A percentile compares a stretch with the other conserved stretches of the same genome.
Conservation (phyloP, 352 stramenopile species). For the Stephanocyclus meneghinianus region DNA sequence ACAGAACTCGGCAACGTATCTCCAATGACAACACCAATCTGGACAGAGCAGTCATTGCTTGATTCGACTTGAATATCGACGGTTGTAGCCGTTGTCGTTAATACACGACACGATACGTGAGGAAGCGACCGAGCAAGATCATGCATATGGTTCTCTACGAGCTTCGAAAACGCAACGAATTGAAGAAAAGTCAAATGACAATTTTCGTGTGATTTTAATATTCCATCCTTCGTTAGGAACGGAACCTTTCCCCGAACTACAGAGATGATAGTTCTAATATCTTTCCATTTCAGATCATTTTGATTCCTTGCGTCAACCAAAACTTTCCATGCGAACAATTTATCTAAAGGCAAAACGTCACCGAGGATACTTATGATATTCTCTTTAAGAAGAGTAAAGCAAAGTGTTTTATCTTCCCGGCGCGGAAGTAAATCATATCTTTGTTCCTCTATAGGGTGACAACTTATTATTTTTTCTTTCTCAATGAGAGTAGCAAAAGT, state of each 20-base stretch:
- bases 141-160: slow-evolving; percentile 4
- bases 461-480: not conserved
- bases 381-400: slow-evolving; percentile 1
- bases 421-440: not conserved
- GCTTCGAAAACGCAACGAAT: slow-evolving; percentile 9
- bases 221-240: slow-evolving; percentile 3
- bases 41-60: not conserved
- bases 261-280: slow-evolving; percentile 1
- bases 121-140: not conserved
- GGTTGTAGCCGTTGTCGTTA: not conserved
- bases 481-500: slow-evolving; percentile 3
- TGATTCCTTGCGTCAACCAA: not conserved
- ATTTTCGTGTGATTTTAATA: slow-evolving; percentile 1
- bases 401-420: not conserved
- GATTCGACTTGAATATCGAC: not conserved
- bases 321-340: slow-evolving; percentile 4
- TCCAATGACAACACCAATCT: slow-evolving; percentile 3
- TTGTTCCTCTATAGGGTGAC: not conserved
- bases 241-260: not conserved
- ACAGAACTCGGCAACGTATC: not conserved
- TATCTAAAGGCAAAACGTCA: not conserved
- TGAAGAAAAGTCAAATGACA: slow-evolving; percentile 14
- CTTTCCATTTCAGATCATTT: slow-evolving; percentile 5
- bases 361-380: not conserved
- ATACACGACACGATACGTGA: not conserved